These are phyloP conservation scores for Erythrobasidium hasegawianum DNA, from an alignment of 1,284 basidiomycete species.

Conservation along the genomic window DNA sequence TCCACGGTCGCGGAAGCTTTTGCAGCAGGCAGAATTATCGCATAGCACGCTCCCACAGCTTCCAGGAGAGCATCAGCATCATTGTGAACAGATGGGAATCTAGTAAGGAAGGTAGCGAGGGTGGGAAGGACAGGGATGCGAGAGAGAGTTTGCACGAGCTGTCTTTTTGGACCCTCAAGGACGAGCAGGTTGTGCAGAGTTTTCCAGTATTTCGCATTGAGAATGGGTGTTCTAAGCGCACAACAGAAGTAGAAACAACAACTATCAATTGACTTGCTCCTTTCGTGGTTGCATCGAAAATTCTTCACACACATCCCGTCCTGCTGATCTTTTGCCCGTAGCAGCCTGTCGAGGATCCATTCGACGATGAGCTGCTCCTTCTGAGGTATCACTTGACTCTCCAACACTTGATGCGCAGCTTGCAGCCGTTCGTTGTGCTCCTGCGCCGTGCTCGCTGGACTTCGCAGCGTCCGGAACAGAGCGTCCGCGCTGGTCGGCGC, in stretches of 20 bases:
- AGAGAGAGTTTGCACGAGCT: background rate
- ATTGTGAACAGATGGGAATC: background rate
- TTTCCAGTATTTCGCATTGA: slow-evolving; percentile 16
- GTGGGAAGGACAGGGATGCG: slow-evolving; percentile 3
- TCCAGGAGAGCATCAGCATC: background rate
- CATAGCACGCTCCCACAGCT: background rate
- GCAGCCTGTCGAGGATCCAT: slow-evolving; percentile 4
- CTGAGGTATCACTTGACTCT: background rate
- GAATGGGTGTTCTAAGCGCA: background rate
- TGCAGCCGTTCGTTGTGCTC: background rate
- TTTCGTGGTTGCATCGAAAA: background rate
- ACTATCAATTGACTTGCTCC: background rate
- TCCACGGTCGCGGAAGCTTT: slow-evolving; percentile 1
- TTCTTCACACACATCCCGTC: background rate
- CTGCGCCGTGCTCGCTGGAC: background rate
- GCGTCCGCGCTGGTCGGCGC: background rate
- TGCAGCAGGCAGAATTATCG: background rate
- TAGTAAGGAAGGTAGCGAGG: background rate
- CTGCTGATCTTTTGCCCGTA: background rate
- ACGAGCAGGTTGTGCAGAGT: slow-evolving; percentile 5
- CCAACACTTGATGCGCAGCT: background rate
- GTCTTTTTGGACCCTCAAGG: background rate
- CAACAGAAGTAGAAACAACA: background rate
- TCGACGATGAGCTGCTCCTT: slow-evolving; percentile 2
- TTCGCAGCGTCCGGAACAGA: background rate